phyloP scores from a whole-genome alignment of 148 eudicot species.

The Arctostaphylos glauca region DNA sequence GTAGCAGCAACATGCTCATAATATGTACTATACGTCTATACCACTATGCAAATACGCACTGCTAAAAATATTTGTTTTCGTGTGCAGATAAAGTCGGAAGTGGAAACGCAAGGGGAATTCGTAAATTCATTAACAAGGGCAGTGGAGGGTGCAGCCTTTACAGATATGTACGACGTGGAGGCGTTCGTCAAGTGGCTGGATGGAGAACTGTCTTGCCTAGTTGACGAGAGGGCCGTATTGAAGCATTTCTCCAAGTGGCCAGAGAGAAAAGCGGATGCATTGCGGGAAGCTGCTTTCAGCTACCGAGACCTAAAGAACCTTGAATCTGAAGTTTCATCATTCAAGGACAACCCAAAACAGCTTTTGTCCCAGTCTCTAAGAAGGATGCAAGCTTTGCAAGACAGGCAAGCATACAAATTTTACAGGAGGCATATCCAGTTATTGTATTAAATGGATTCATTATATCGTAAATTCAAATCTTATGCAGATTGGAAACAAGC shows the following conservation, averaged over 20 bases:
- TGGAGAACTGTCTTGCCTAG: conserved; percentile 62
- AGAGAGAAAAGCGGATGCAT: conserved; percentile 74
- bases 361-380: conserved; percentile 42
- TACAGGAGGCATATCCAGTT: background rate
- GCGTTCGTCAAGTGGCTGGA: conserved; percentile 79
- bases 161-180: conserved; percentile 61
- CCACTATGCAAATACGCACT: background rate
- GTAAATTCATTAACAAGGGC: conserved; percentile 44
- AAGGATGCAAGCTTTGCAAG: conserved; percentile 64
- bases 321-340: conserved; percentile 46
- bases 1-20: background rate
- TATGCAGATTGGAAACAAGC: conserved; percentile 61
- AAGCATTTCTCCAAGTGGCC: conserved; percentile 90
- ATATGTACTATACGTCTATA: background rate
- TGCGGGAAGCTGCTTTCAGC: conserved; percentile 75
- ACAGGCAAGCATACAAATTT: conserved; percentile 63
- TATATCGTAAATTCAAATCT: background rate
- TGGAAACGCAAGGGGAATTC: conserved; percentile 63
- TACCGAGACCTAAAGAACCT: conserved; percentile 62
- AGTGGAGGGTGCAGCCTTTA: conserved; percentile 54
- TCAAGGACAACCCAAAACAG: conserved; percentile 54
- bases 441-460: background rate
- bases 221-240: conserved; percentile 86
- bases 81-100: conserved; percentile 70
- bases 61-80: background rate